These are phyloP conservation scores for Erigeron philadelphicus DNA, from an alignment of 140 eudicot genomes.

Conservation along the genomic window DNA sequence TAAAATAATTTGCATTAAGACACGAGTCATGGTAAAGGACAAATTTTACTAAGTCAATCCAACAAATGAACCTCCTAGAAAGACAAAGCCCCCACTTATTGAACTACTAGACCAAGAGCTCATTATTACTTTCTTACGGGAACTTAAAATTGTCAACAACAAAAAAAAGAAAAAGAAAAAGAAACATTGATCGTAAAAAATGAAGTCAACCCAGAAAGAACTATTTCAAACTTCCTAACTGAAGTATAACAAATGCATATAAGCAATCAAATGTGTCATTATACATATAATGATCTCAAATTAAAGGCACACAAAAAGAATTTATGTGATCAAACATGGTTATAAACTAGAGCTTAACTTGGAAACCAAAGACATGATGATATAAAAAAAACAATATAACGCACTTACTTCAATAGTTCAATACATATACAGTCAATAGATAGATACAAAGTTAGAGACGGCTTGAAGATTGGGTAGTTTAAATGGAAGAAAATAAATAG, in stretches of 20 bases:
- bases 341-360: background rate
- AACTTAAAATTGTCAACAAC: too few species aligned
- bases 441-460: constrained; percentile 14
- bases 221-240: background rate
- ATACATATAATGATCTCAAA: too few species aligned
- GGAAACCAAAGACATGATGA: background rate
- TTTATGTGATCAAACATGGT: constrained; percentile 6
- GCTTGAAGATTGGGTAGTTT: constrained; percentile 17
- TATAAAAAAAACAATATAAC: too few species aligned
- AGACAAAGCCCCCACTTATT: too few species aligned
- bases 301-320: too few species aligned
- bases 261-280: too few species aligned
- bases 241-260: too few species aligned
- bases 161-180: too few species aligned
- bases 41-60: too few species aligned
- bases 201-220: background rate
- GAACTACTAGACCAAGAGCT: background rate
- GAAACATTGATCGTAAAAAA: background rate
- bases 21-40: background rate
- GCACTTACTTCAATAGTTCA: constrained; percentile 14
- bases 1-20: background rate
- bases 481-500: background rate
- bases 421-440: background rate
- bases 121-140: background rate
- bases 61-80: too few species aligned